Percentiles rank a stretch among this genome's conserved stretches.
These are phyloP conservation scores for Saprolegnia parasitica DNA, from an alignment of 352 stramenopile species.

Conservation along the genomic window DNA sequence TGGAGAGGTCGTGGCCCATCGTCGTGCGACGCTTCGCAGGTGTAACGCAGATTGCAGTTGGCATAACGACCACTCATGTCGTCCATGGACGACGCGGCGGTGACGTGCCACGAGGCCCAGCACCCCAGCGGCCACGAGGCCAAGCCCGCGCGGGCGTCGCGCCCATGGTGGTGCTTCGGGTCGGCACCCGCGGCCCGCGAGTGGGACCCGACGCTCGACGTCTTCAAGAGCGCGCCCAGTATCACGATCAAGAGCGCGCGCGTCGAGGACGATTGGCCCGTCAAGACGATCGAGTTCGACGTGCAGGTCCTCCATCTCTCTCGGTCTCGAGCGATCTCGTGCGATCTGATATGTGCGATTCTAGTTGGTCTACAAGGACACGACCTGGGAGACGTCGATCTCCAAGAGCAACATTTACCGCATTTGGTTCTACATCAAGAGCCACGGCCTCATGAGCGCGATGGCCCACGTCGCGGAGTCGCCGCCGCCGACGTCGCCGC, in stretches of 20 bases:
- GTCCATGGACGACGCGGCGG: too few species aligned
- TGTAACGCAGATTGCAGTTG: too few species aligned
- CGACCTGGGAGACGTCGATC: slow-evolving; percentile 81
- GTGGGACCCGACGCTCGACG: slow-evolving; percentile 14
- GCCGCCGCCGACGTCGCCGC: slow-evolving; percentile 29
- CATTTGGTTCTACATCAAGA: slow-evolving; percentile 86
- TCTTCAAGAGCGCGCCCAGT: slow-evolving; percentile 20
- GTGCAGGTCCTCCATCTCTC: slow-evolving; percentile 62
- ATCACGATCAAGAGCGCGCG: slow-evolving; percentile 18
- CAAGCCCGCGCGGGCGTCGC: too few species aligned
- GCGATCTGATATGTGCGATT: neutral
- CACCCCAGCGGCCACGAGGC: too few species aligned
- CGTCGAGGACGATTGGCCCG: slow-evolving; percentile 70
- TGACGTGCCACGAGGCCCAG: too few species aligned
- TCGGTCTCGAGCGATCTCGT: neutral
- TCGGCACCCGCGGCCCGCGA: neutral
- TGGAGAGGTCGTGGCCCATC: slow-evolving; percentile 39
- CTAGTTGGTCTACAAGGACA: slow-evolving; percentile 65
- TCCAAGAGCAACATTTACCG: slow-evolving; percentile 75
- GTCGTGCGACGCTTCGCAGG: neutral
- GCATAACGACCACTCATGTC: too few species aligned
- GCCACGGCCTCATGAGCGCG: slow-evolving; percentile 35
- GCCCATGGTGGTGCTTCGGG: slow-evolving; percentile 18
- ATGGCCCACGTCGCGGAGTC: neutral
- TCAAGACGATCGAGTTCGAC: slow-evolving; percentile 81